phyloP scores from a whole-genome alignment of 2,329 filamentous ascomycete genomes.

The Penicillium digitatum region DNA sequence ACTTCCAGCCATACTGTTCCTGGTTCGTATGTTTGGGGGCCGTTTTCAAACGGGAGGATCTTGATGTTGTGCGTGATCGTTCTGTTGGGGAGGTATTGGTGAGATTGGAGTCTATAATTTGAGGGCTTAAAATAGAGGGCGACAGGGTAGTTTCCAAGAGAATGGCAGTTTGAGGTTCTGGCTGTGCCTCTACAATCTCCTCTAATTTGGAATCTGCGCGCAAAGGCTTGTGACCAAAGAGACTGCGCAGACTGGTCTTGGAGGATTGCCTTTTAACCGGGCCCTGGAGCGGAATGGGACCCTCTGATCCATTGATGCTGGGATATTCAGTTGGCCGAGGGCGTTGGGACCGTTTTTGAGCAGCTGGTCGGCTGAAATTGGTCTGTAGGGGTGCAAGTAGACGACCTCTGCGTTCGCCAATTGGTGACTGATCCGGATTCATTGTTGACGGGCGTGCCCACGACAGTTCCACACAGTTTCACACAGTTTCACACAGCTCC shows the following conservation, averaged over 20 bases:
- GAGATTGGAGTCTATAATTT: constrained; percentile 25
- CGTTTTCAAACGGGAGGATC: constrained; percentile 21
- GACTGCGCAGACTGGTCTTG: constrained; percentile 35
- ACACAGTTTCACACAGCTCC: not conserved
- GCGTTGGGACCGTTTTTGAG: constrained; percentile 27
- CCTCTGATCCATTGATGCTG: constrained; percentile 24
- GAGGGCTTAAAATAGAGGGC: constrained; percentile 26
- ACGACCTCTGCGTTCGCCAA: constrained; percentile 39
- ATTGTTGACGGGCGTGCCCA: constrained; percentile 3
- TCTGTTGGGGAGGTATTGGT: constrained; percentile 25
- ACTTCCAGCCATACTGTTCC: constrained; percentile 52
- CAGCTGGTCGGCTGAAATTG: constrained; percentile 33
- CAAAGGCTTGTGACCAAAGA: constrained; percentile 36
- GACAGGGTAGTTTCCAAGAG: constrained; percentile 24
- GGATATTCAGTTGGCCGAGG: constrained; percentile 33
- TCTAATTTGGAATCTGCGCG: constrained; percentile 32
- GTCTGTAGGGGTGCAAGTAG: constrained; percentile 38
- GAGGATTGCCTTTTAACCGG: constrained; percentile 36
- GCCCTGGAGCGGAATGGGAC: constrained; percentile 32
- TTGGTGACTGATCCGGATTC: constrained; percentile 22
- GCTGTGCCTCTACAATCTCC: constrained; percentile 32
- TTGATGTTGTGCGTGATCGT: constrained; percentile 17
- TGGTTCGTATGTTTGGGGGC: constrained; percentile 24
- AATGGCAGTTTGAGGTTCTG: constrained; percentile 15
- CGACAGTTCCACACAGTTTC: not conserved